Base-by-base conservation (phyloP, 2,329 filamentous ascomycete genomes). In the Epichloe amarillans region DNA sequence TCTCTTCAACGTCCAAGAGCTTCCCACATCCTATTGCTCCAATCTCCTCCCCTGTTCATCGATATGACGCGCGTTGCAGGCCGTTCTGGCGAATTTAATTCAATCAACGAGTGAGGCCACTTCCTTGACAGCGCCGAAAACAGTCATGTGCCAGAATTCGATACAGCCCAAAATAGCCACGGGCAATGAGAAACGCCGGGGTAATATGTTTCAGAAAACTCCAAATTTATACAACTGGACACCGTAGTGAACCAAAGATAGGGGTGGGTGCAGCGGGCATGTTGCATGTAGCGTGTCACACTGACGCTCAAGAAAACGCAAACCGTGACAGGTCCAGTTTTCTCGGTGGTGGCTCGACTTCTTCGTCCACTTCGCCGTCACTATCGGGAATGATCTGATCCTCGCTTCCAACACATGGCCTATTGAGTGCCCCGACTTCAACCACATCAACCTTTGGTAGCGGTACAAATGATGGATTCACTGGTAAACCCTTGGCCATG, bases 311-410 rank as follows among this genome's bases (percentile, higher is more conserved):
- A 38, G 56, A 54, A 47, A 64, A 78, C 52, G 71, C 57, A 60
- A 77, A 80, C 33, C 66, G 69, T 6, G 75, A 73, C 46, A 80
- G 62, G 52, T 79, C 64, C 23, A 78, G 59, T 40, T 66, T 69
- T 46, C 56, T 66, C 6, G 63, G 56, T 1, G 58, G 57, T 7
- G 54, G 54, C 3, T 64, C 62, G 2, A 61, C 56, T 36, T 72
- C 69, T 10, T 62, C 61, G 6, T 72, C 71, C 17, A 68, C 67
- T 50, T 75, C 74, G 17, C 58, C 72, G 52, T 75, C 73, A 53
- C 75, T 77, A 59, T 75, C 75, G 26, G 72, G 72, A 14, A 75
- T 62, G 54, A 81, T 72, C 50, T 77, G 69, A 51, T 82, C 78
- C 59, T 82, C 78, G 57, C 77, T 81, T 14, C 78, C 77, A 11